Base-by-base conservation (phyloP, 2,329 filamentous ascomycete genomes). In the Hypomyces rosellus region DNA sequence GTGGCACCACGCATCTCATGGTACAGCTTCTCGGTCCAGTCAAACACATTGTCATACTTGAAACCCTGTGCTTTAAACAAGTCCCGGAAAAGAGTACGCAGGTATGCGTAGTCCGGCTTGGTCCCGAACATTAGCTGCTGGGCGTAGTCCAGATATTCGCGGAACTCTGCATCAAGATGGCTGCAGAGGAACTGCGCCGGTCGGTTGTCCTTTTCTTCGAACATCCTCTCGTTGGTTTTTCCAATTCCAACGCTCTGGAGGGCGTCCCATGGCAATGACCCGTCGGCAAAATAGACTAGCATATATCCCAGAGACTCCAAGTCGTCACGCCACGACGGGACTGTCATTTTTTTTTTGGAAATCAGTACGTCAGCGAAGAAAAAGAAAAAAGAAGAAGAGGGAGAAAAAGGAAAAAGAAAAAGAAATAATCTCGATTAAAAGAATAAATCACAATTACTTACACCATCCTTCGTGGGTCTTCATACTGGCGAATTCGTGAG, bases 21-120 rank as follows among this genome's bases (percentile, higher is more conserved):
- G 9, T 30, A 30, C 25, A 30, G 25, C 25, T 30, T 30, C 25
- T 30, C 25, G 8, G 85, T 88, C 85, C 85, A 88, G 72, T 89
- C 85, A 63, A 87, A 88, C 55, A 88, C 82, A 61, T 88, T 86
- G 70, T 89, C 85, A 67, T 88, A 86, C 69, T 86, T 81, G 76
- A 87, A 88, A 46, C 84, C 84, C 64, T 85, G 79, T 51, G 82
- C 78, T 57, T 82, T 79, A 65, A 88, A 88, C 51, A 87, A 75
- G 61, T 85, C 80, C 55, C 82, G 80, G 78, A 89, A 88, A 65
- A 88, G 86, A 76, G 84, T 84, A 65, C 84, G 81, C 48, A 88
- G 80, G 70, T 88, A 87, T 8, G 80, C 82, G 71, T 89, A 89
- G 67, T 88, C 81, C 11, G 85, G 85, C 75, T 86, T 87, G 71